phyloP scores from a whole-genome alignment of 2,329 filamentous ascomycete genomes.

The Phaeosphaeria sp. region DNA sequence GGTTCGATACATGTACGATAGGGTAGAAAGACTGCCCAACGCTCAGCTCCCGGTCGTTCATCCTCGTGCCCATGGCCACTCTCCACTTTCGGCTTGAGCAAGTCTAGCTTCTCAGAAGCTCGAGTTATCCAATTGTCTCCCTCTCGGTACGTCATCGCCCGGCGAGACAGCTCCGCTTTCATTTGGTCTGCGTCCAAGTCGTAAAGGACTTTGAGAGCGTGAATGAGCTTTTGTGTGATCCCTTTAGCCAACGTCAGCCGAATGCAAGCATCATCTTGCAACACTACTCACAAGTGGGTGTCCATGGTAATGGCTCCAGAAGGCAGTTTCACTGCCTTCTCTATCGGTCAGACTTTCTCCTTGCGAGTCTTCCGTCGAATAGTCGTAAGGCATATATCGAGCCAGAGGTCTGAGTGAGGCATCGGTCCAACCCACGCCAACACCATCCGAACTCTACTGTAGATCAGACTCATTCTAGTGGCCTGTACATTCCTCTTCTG shows the following conservation, averaged over 20 bases:
- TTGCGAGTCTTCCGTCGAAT: neutral
- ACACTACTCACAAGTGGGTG: neutral
- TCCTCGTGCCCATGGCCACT: neutral
- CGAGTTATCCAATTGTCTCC: neutral
- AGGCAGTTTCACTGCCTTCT: neutral
- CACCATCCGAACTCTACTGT: neutral
- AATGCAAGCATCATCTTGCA: neutral
- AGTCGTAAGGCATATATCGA: neutral
- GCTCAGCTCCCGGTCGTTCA: too few species aligned
- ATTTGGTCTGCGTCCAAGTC: neutral
- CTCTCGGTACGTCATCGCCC: neutral
- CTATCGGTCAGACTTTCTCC: neutral
- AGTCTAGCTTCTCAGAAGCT: neutral
- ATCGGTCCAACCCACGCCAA: neutral
- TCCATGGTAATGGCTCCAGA: neutral
- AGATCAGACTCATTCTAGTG: neutral
- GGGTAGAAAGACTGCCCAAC: neutral
- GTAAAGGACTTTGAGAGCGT: too few species aligned
- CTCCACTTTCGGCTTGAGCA: neutral
- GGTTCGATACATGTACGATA: too few species aligned
- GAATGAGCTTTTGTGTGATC: neutral
- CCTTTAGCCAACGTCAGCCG: neutral
- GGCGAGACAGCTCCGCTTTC: neutral
- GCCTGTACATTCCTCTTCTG: conserved; percentile 1
- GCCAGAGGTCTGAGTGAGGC: neutral